Evolutionary conservation across 768 basidiomycete species (phyloP).

Genomic region (Suillus paluster): DNA sequence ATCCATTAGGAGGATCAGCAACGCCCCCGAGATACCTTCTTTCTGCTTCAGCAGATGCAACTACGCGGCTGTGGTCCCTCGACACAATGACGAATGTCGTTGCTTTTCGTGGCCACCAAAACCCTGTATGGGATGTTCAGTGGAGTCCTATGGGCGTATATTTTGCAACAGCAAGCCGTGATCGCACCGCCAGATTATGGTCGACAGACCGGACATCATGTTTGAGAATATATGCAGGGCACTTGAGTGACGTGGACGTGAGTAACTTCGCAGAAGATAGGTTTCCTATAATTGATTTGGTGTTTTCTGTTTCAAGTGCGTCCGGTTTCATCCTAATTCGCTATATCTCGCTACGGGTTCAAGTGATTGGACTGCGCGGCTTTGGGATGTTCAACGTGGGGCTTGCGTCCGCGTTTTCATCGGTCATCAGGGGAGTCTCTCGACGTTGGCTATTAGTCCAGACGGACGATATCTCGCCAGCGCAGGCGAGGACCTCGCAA

Average conservation of each 20-base stretch:
- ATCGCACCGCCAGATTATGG: conserved; percentile 95
- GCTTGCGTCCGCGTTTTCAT: conserved; percentile 93
- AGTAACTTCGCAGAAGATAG: conserved; percentile 37
- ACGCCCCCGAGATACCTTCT: conserved; percentile 85
- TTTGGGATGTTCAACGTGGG: conserved; percentile 99
- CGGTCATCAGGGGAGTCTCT: conserved; percentile 90
- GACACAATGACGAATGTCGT: conserved; percentile 94
- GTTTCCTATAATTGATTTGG: neutral
- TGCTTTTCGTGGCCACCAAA: conserved; percentile 93
- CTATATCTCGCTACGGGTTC: conserved; percentile 97
- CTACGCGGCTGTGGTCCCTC: conserved; percentile 91
- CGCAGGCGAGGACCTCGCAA: conserved; percentile 89
- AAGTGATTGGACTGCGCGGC: conserved; percentile 91
- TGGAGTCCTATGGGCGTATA: conserved; percentile 99
- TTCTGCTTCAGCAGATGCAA: conserved; percentile 91
- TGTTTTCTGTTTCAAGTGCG: conserved; percentile 58
- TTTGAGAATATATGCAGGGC: conserved; percentile 91
- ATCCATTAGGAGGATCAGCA: conserved; percentile 87
- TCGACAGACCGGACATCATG: conserved; percentile 89
- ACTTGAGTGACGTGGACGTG: conserved; percentile 96
- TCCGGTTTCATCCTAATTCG: conserved; percentile 97
- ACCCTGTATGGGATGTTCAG: conserved; percentile 98
- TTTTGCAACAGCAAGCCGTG: conserved; percentile 94
- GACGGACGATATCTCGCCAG: conserved; percentile 94
- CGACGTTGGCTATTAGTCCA: conserved; percentile 86